Conservation (phyloP, 257 asterid species). For the Hygrophila difformis region DNA sequence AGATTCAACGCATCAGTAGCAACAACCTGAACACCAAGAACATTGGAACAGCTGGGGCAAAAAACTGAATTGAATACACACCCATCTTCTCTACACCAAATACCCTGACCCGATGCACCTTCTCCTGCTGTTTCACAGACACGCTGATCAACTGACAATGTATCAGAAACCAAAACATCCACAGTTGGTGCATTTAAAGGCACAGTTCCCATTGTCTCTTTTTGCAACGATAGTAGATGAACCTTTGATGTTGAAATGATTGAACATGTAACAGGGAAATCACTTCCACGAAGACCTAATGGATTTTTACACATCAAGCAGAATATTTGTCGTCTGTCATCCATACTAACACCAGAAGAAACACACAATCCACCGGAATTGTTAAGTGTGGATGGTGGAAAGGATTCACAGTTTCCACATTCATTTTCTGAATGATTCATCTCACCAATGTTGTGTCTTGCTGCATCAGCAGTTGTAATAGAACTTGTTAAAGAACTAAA, state of each 20-base stretch:
- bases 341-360: slow-evolving; percentile 31
- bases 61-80: slow-evolving; percentile 67
- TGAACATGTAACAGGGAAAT: slow-evolving; percentile 37
- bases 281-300: slow-evolving; percentile 58
- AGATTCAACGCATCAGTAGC: slow-evolving; percentile 74
- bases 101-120: slow-evolving; percentile 46
- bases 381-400: slow-evolving; percentile 16
- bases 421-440: slow-evolving; percentile 27
- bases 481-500: slow-evolving; percentile 42
- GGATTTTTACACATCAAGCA: slow-evolving; percentile 61
- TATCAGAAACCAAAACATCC: slow-evolving; percentile 49
- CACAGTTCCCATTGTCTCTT: slow-evolving; percentile 25
- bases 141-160: slow-evolving; percentile 39
- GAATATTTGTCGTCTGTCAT: slow-evolving; percentile 41
- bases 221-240: slow-evolving; percentile 50
- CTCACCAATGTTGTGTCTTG: slow-evolving; percentile 23
- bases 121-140: slow-evolving; percentile 32
- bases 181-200: slow-evolving; percentile 32
- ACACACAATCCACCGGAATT: slow-evolving; percentile 21
- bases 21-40: slow-evolving; percentile 81
- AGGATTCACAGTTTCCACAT: slow-evolving; percentile 14
- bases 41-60: slow-evolving; percentile 69
- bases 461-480: slow-evolving; percentile 22
- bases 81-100: slow-evolving; percentile 98
- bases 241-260: slow-evolving; percentile 54